Evolutionary conservation across 2,329 filamentous ascomycete species (phyloP), one percentile per base, ranked within the genome.

Genomic region (Aspergillus quadricinctus): DNA sequence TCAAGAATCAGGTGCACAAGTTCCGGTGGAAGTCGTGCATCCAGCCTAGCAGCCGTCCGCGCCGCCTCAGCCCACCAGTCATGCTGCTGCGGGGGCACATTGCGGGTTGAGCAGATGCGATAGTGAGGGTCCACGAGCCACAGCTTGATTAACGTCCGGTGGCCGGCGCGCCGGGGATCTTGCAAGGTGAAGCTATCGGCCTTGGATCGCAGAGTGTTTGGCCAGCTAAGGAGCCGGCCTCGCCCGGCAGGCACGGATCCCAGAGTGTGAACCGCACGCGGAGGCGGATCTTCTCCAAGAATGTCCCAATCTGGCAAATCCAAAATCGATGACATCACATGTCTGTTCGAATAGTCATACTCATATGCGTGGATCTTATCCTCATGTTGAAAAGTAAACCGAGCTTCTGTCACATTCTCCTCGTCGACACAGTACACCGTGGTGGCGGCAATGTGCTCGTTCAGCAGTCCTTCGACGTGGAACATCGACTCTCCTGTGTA

Each of bases 41-140:
- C 5, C 1, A 54, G 17, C 10, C 52, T 21, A 1, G 21, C 45
- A 7, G 45, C 21, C 21, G 2, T 14, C 11, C 29, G 21, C 9
- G 43, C 52, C 2, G 17, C 52, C 17, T 41, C 4, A 27, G 29
- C 46, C 49, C 52, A 52, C 57, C 57, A 59, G 37, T 59, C 54
- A 41, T 55, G 51, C 11, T 53, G 29, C 31, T 55, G 57, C 21
- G 57, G 57, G 1, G 52, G 54, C 1, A 59, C 52, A 49, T 59
- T 59, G 0, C 54, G 54, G 7, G 57, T 52, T 5, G 57, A 59
- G 8, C 53, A 52, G 10, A 55, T 50, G 21, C 54, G 49, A 7
- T 48, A 45, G 25, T 59, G 43, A 3, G 55, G 57, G n/a, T 57
- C 57, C 23, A 59, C 49, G 2, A 59, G 49, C 9, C 50, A 53